Conservation (phyloP, 2,329 filamentous ascomycete genomes). For the Akanthomyces muscarius region DNA sequence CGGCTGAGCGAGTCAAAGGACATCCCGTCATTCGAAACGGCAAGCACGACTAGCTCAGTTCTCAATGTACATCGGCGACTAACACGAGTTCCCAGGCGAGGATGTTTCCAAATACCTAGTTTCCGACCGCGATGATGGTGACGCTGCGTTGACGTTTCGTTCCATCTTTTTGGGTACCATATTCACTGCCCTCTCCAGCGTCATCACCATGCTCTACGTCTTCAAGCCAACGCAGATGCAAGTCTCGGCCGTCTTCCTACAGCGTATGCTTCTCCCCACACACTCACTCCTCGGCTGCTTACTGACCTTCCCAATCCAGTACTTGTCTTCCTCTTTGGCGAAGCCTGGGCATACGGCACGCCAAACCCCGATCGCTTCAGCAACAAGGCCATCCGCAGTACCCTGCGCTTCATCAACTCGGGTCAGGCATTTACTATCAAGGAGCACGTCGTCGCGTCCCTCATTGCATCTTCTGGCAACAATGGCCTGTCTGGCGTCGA, state of each 20-base stretch:
- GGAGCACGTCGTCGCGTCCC: slow-evolving; percentile 23
- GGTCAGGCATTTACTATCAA: slow-evolving; percentile 22
- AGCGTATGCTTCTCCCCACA: slow-evolving; percentile 11
- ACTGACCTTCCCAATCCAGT: neutral
- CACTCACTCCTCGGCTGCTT: neutral
- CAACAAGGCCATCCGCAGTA: slow-evolving; percentile 3
- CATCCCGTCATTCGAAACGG: slow-evolving; percentile 19
- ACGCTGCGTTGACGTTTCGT: slow-evolving; percentile 22
- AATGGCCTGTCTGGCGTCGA: slow-evolving; percentile 23
- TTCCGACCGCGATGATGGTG: slow-evolving; percentile 22
- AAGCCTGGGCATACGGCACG: slow-evolving; percentile 18
- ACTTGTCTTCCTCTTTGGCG: slow-evolving; percentile 19
- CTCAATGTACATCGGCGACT: neutral
- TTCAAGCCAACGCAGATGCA: slow-evolving; percentile 22
- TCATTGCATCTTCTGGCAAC: slow-evolving; percentile 22
- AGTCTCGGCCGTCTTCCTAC: slow-evolving; percentile 21
- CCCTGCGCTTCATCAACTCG: slow-evolving; percentile 19
- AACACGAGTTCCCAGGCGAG: neutral
- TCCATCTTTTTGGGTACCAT: slow-evolving; percentile 21
- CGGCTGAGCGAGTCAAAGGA: slow-evolving; percentile 11
- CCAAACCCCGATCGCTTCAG: slow-evolving; percentile 17
- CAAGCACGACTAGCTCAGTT: neutral
- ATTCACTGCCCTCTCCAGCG: slow-evolving; percentile 21
- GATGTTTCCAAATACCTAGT: slow-evolving; percentile 23
- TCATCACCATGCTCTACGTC: slow-evolving; percentile 23